Percentiles rank a stretch among this genome's conserved stretches.
phyloP scores from a whole-genome alignment of 306 rosid species.

The Clitoria ternatea region DNA sequence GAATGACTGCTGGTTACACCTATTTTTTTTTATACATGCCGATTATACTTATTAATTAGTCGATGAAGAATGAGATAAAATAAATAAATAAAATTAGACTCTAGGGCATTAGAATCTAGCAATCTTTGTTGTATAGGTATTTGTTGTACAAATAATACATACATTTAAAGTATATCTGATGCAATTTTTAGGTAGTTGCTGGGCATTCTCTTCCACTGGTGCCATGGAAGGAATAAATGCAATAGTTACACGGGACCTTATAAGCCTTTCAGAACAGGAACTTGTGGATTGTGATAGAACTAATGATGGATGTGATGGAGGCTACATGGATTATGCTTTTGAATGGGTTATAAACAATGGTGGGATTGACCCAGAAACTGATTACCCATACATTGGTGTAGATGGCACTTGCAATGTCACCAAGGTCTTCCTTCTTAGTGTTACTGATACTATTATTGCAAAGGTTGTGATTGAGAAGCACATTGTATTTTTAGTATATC shows the following conservation, averaged over 20 bases:
- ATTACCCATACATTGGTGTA: constrained; percentile 54
- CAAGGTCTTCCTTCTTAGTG: constrained; percentile 37
- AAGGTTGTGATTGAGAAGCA: not conserved
- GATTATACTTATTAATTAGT: too few relatives aligned
- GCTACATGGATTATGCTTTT: constrained; percentile 78
- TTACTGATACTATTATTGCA: not conserved
- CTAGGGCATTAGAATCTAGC: too few relatives aligned
- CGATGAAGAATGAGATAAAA: too few relatives aligned
- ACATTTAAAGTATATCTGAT: not conserved
- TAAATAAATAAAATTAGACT: too few relatives aligned
- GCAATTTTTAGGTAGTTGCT: constrained; percentile 63
- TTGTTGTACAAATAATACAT: not conserved
- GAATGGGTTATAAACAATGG: constrained; percentile 74
- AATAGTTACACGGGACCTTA: constrained; percentile 53
- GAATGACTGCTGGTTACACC: too few relatives aligned
- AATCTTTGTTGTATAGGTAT: not conserved
- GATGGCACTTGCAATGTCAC: constrained; percentile 53
- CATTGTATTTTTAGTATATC: not conserved
- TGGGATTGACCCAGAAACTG: constrained; percentile 62
- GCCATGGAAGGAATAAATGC: constrained; percentile 80
- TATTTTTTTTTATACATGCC: too few relatives aligned
- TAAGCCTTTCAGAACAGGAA: constrained; percentile 77
- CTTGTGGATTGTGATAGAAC: constrained; percentile 67
- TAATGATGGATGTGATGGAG: constrained; percentile 71
- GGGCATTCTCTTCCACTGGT: constrained; percentile 79